A percentile compares a stretch with the other conserved stretches of the same genome.
Conservation (phyloP, 345 rosid species). For the Raphanus raphanistrum region DNA sequence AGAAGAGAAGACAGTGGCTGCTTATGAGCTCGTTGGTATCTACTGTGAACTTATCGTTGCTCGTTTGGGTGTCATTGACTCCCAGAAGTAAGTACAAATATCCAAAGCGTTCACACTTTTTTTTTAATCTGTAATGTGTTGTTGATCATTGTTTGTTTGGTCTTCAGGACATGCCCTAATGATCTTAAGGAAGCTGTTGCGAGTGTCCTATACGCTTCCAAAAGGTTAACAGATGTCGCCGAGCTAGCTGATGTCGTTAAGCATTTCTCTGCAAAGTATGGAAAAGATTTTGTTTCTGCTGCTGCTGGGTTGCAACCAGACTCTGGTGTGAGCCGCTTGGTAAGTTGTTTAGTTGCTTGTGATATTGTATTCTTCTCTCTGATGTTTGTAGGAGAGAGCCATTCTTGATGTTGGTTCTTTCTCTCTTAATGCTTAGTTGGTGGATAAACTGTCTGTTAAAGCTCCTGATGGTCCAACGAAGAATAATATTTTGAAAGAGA, state of each 20-base stretch:
- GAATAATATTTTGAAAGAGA: conserved; percentile 65
- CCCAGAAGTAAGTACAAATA: conserved; percentile 62
- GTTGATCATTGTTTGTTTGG: conserved; percentile 2
- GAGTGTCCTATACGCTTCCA: conserved; percentile 71
- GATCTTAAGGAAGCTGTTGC: conserved; percentile 83
- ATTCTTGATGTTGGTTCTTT: conserved; percentile 18
- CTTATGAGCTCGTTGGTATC: conserved; percentile 76
- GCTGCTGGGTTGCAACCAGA: conserved; percentile 75
- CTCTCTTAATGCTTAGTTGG: conserved; percentile 47
- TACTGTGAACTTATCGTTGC: conserved; percentile 73
- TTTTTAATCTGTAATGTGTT: not conserved
- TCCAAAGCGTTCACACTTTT: not conserved
- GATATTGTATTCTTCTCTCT: not conserved
- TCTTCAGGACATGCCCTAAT: conserved; percentile 59
- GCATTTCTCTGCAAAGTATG: conserved; percentile 79
- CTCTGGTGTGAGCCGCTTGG: conserved; percentile 87
- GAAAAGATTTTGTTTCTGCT: conserved; percentile 75
- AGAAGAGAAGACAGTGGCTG: conserved; percentile 89
- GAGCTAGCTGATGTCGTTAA: conserved; percentile 75
- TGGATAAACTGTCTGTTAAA: conserved; percentile 74
- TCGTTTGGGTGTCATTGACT: conserved; percentile 79
- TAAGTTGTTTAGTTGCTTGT: conserved; percentile 38
- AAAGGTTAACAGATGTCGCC: conserved; percentile 73
- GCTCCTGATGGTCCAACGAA: conserved; percentile 87
- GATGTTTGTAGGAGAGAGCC: not conserved